phyloP scores from a whole-genome alignment of 164 flowering plant genomes.

The Platanus orientalis region DNA sequence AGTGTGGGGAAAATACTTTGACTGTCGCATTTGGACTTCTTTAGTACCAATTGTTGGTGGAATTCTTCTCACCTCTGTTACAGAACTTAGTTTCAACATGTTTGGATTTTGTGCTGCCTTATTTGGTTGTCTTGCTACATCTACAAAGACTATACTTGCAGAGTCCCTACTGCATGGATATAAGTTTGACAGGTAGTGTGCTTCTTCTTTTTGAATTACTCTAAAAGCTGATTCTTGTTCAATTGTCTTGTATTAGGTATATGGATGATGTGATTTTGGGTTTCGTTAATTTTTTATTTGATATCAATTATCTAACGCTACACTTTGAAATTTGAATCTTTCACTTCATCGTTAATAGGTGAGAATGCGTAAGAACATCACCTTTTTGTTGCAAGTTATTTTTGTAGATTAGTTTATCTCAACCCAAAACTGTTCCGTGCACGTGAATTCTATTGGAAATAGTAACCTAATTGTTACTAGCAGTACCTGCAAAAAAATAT shows the following conservation, averaged over 20 bases:
- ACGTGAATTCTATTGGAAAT: not conserved
- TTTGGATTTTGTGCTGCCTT: constrained; percentile 91
- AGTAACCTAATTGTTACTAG: too few species aligned
- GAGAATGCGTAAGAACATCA: not conserved
- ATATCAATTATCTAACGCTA: not conserved
- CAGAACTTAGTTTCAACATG: constrained; percentile 90
- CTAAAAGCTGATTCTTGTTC: too few species aligned
- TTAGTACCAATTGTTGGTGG: constrained; percentile 95
- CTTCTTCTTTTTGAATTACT: not conserved
- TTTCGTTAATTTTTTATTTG: not conserved
- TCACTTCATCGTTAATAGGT: too few species aligned
- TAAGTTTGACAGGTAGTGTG: constrained; percentile 85
- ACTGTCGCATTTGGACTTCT: constrained; percentile 91
- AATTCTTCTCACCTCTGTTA: constrained; percentile 86
- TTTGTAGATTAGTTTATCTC: not conserved
- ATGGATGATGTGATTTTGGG: too few species aligned
- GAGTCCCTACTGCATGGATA: constrained; percentile 93
- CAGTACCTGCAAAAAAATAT: too few species aligned
- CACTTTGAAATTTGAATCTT: too few species aligned
- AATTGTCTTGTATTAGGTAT: too few species aligned
- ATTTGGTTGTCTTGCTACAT: constrained; percentile 94
- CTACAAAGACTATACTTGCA: constrained; percentile 95
- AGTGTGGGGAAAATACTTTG: constrained; percentile 85
- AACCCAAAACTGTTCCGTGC: not conserved
- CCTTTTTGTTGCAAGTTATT: not conserved